Base-by-base conservation (phyloP, 78 protist species). In the Ministeria vibrans region DNA sequence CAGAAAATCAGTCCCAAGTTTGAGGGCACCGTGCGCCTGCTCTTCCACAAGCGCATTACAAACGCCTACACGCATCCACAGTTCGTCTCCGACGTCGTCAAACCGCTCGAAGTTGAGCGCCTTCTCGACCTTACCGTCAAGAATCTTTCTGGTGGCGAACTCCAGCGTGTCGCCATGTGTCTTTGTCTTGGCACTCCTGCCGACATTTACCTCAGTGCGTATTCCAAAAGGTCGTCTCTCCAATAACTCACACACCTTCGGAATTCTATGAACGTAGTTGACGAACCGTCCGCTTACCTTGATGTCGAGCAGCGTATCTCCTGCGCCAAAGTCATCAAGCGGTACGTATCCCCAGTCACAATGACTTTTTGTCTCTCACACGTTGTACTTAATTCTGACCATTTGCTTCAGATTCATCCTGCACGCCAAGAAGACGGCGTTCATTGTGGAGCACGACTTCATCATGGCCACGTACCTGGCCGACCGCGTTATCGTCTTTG, bases 401-500 rank as follows among this genome's bases (percentile, higher is more conserved):
- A 22, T 68, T 41, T 4, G 20, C 74, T 68, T 7, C 75, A 42
- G 95, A 11, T 96, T 86, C 91, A 93, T 98, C 71, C 85, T 96
- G 59, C 99, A 97, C 94, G 84, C 97, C 46, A 93, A 94, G 89
- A 95, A 95, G 89, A 88, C 99, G 36, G 99, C 97, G 32, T 98
- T 98, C 90, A 86, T 97, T 69, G 99, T 98, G 45, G 99, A 98
- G 90, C 99, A 98, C 94, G 99, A 98, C 81, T 98, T 98, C 92
- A 96, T 97, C 88, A 98, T 98, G 99, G 98, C 99, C 73, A 94
- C 98, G 27, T 97, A 97, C 88, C 87, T 98, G 59, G 99, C 99
- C 32, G 99, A 98, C 76, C 89, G 93, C 38, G 99, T 98, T 39
- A 63, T 96, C 32, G 98, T 94, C 77, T 97, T 91, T 62, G 93